A percentile compares a stretch with the other conserved stretches of the same genome.
These are phyloP conservation scores for Fusarium incarnatum DNA, from an alignment of 2,329 filamentous ascomycete genomes.

Conservation along the genomic window DNA sequence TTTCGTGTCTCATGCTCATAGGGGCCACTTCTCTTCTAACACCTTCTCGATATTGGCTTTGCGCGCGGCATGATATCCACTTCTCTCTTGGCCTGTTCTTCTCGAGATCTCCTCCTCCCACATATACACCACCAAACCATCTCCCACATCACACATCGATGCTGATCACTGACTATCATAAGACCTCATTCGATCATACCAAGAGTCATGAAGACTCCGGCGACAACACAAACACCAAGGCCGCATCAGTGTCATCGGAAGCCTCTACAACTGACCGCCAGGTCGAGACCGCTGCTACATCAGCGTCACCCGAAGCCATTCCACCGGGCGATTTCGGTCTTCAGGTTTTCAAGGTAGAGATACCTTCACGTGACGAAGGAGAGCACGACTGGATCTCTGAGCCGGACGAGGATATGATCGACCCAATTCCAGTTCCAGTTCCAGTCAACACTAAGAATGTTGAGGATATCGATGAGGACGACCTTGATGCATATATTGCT, in stretches of 20 bases:
- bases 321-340: neutral
- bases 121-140: neutral
- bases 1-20: neutral
- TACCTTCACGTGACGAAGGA: neutral
- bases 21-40: too few species aligned
- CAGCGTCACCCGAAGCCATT: neutral
- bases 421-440: too few species aligned
- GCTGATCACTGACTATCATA: neutral
- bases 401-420: neutral
- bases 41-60: neutral
- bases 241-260: neutral
- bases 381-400: neutral
- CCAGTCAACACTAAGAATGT: neutral
- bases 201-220: neutral
- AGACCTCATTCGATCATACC: neutral
- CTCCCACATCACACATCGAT: neutral
- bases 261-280: neutral
- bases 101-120: neutral
- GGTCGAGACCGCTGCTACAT: neutral
- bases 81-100: neutral
- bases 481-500: neutral
- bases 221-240: neutral
- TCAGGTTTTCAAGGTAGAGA: neutral
- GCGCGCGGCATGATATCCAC: rapidly evolving
- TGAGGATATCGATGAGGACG: neutral